phyloP scores from a whole-genome alignment of 2,329 filamentous ascomycete species.

The Nemania sp. region DNA sequence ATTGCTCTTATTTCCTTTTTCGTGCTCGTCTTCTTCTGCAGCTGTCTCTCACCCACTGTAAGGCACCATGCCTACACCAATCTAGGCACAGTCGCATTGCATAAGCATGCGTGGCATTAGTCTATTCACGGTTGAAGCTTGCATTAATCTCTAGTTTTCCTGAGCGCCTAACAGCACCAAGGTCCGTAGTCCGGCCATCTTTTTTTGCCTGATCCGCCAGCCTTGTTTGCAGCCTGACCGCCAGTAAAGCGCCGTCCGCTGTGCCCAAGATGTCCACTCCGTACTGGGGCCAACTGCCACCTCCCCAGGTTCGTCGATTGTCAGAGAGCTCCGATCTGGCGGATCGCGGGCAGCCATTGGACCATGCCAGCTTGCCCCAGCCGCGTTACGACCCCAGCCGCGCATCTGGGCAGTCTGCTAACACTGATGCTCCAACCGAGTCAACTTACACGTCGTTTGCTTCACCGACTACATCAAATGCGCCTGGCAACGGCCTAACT shows the following conservation, averaged over 20 bases:
- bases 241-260: conserved; percentile 23
- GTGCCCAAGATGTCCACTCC: conserved; percentile 50
- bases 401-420: conserved; percentile 59
- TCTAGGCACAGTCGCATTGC: conserved; percentile 30
- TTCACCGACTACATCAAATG: conserved; percentile 58
- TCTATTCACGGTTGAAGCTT: conserved; percentile 38
- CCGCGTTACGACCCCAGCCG: conserved; percentile 48
- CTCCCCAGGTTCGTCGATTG: conserved; percentile 51
- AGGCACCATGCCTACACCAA: conserved; percentile 5
- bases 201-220: conserved; percentile 28
- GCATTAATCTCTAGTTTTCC: conserved; percentile 25
- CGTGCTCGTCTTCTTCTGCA: conserved; percentile 6
- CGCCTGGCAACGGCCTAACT: conserved; percentile 57
- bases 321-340: conserved; percentile 43
- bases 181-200: conserved; percentile 26
- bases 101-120: conserved; percentile 53
- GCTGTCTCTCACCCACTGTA: conserved; percentile 9
- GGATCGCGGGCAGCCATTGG: conserved; percentile 43
- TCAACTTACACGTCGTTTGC: conserved; percentile 62
- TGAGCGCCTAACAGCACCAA: conserved; percentile 22
- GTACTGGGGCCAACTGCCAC: conserved; percentile 64
- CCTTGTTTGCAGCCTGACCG: conserved; percentile 36
- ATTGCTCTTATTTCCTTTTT: background rate
- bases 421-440: conserved; percentile 59
- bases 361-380: conserved; percentile 43